Percentiles rank a stretch among this genome's conserved stretches.
Conservation (phyloP, 1,139 yeast species). For the Pneumocystis oryctolagi region DNA sequence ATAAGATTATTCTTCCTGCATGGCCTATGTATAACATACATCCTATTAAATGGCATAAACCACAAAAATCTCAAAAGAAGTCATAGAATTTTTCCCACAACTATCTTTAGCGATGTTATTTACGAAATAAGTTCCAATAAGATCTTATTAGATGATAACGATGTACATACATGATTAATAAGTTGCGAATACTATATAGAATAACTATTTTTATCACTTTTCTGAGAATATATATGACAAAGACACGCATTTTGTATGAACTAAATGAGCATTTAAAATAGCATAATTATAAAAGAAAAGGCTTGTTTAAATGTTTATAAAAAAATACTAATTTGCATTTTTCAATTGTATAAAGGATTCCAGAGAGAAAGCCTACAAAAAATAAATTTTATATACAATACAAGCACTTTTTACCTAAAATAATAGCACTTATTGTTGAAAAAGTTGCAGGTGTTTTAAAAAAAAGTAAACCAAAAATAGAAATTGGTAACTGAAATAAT, state of each 20-base stretch:
- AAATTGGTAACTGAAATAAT: constrained; percentile 55
- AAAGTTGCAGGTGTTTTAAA: constrained; percentile 91
- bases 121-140: neutral
- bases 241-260: neutral
- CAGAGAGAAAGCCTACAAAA: constrained; percentile 83
- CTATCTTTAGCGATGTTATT: neutral
- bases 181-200: neutral
- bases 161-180: neutral
- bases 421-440: constrained; percentile 72
- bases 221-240: neutral
- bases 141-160: neutral
- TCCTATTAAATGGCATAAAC: neutral
- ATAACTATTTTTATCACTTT: neutral
- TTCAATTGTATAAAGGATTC: constrained; percentile 73
- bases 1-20: constrained; percentile 8
- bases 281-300: neutral
- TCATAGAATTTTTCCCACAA: neutral
- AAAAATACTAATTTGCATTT: constrained; percentile 9
- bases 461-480: constrained; percentile 82
- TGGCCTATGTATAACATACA: constrained; percentile 8
- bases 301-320: neutral
- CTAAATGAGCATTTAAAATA: neutral
- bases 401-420: neutral
- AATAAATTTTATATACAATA: neutral
- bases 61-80: neutral